Conservation (phyloP, 768 basidiomycete genomes). For the Porphyrellus cyaneotinctus region DNA sequence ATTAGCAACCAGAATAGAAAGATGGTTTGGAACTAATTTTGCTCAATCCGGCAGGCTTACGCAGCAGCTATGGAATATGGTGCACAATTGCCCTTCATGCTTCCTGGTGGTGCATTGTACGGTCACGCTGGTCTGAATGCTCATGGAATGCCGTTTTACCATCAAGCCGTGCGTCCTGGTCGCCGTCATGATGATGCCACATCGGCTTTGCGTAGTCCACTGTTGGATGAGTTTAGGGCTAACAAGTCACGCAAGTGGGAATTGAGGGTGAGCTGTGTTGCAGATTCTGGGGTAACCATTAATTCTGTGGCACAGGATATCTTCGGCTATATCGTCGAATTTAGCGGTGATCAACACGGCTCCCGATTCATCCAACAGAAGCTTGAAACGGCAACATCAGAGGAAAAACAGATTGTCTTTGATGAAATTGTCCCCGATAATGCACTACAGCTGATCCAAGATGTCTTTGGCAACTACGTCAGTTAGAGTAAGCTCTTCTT, state of each 20-base stretch:
- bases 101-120: slow-evolving; percentile 44
- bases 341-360: slow-evolving; percentile 93
- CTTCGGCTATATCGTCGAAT: slow-evolving; percentile 80
- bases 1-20: slow-evolving; percentile 12
- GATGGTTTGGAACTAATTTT: background rate
- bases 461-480: slow-evolving; percentile 97
- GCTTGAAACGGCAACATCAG: slow-evolving; percentile 68
- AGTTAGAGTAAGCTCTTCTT: slow-evolving; percentile 24
- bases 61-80: slow-evolving; percentile 46
- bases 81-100: slow-evolving; percentile 42
- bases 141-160: slow-evolving; percentile 34
- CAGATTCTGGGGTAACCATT: background rate
- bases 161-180: slow-evolving; percentile 39
- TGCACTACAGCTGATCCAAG: slow-evolving; percentile 73
- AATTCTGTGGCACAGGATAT: slow-evolving; percentile 60
- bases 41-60: slow-evolving; percentile 34
- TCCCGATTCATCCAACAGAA: slow-evolving; percentile 96
- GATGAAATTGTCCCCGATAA: slow-evolving; percentile 82
- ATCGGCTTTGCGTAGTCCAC: slow-evolving; percentile 54
- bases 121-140: slow-evolving; percentile 34
- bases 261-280: slow-evolving; percentile 51
- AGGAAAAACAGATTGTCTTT: slow-evolving; percentile 77
- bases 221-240: slow-evolving; percentile 82
- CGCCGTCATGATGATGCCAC: slow-evolving; percentile 43
- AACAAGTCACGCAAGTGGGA: slow-evolving; percentile 82